phyloP scores from a whole-genome alignment of 2,329 filamentous ascomycete species.

The Simplicillium aogashimaense region DNA sequence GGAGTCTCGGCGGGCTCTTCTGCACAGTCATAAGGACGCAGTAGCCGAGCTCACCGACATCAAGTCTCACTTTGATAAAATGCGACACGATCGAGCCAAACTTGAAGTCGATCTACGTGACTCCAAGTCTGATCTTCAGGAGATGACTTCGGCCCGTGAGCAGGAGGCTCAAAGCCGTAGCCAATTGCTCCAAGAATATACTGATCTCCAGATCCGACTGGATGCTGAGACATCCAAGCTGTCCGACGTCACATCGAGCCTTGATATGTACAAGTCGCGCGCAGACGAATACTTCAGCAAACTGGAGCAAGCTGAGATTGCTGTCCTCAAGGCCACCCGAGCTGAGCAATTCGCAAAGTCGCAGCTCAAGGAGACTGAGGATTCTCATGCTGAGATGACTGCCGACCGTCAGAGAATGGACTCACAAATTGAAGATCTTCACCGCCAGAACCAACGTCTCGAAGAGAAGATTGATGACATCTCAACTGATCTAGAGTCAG shows the following conservation, averaged over 20 bases:
- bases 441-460: slow-evolving; percentile 78
- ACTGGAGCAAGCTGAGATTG: slow-evolving; percentile 91
- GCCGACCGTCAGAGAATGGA: slow-evolving; percentile 89
- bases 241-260: slow-evolving; percentile 71
- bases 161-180: slow-evolving; percentile 81
- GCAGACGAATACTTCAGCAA: slow-evolving; percentile 97
- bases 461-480: slow-evolving; percentile 90
- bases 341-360: slow-evolving; percentile 91
- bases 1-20: slow-evolving; percentile 69
- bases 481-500: slow-evolving; percentile 77
- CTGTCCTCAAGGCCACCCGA: slow-evolving; percentile 81
- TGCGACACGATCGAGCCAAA: slow-evolving; percentile 70
- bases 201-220: slow-evolving; percentile 85
- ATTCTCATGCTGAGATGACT: slow-evolving; percentile 82
- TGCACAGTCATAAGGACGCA: slow-evolving; percentile 78
- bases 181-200: slow-evolving; percentile 84
- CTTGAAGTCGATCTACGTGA: slow-evolving; percentile 85
- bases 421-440: slow-evolving; percentile 74
- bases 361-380: slow-evolving; percentile 83
- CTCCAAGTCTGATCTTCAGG: slow-evolving; percentile 70
- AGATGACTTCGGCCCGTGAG: slow-evolving; percentile 68
- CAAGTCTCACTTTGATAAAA: slow-evolving; percentile 76
- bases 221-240: slow-evolving; percentile 82
- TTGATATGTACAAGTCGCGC: slow-evolving; percentile 81
- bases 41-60: slow-evolving; percentile 78